Percentiles rank a stretch among this genome's conserved stretches.
Evolutionary conservation across 306 rosid species (phyloP).

Genomic region (Cucurbita maxima): DNA sequence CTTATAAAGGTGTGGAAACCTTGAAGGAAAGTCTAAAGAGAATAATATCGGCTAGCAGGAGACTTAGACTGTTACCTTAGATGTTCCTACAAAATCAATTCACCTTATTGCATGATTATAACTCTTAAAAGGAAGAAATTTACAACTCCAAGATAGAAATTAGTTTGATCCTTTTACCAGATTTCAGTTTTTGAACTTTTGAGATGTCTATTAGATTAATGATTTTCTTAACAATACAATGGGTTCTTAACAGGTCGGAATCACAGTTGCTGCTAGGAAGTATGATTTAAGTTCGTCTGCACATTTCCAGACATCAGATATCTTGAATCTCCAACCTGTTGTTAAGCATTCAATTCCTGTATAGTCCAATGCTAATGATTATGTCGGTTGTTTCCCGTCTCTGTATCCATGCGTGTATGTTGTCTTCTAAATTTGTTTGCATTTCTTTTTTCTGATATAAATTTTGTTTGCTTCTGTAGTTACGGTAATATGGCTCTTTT

Average conservation of each 20-base stretch:
- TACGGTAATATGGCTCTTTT: constrained; percentile 98
- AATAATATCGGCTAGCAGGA: too few species aligned
- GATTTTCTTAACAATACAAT: not conserved
- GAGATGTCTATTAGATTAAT: not conserved
- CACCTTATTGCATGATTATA: not conserved
- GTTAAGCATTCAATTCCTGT: constrained; percentile 90
- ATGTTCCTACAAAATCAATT: too few species aligned
- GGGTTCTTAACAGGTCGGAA: constrained; percentile 52
- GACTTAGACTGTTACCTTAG: too few species aligned
- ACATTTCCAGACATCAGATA: constrained; percentile 75
- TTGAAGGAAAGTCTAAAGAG: too few species aligned
- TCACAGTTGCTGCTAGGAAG: constrained; percentile 72
- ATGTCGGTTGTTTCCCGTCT: not conserved
- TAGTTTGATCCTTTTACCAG: not conserved
- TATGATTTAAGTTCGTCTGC: constrained; percentile 55
- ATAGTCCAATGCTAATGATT: not conserved
- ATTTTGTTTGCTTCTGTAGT: constrained; percentile 32
- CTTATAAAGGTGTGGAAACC: too few species aligned
- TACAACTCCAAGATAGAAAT: not conserved
- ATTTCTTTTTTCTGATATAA: not conserved
- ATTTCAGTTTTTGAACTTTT: not conserved
- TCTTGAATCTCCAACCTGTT: constrained; percentile 77
- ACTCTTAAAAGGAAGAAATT: not conserved
- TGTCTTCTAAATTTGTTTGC: not conserved
- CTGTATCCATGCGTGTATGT: not conserved